These are phyloP conservation scores for Lentinula edodes DNA, from an alignment of 768 basidiomycete species.

Conservation along the genomic window DNA sequence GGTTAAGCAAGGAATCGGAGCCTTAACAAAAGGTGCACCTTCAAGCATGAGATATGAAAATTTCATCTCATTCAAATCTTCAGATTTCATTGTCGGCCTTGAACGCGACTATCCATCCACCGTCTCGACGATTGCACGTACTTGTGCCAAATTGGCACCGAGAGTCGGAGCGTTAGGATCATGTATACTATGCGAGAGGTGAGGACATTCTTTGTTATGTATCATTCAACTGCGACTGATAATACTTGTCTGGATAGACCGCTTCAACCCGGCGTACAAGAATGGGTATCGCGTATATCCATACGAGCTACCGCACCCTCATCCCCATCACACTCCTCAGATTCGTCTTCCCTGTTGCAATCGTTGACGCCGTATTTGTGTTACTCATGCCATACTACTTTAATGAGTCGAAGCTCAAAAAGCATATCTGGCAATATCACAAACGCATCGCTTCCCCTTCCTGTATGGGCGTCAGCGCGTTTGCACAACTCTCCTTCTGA, in stretches of 20 bases:
- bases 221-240: not conserved
- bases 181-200: slow-evolving; percentile 70
- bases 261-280: slow-evolving; percentile 41
- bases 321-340: slow-evolving; percentile 13
- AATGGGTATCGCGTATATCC: slow-evolving; percentile 72
- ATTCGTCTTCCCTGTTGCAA: slow-evolving; percentile 14
- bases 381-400: slow-evolving; percentile 47
- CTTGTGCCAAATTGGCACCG: slow-evolving; percentile 72
- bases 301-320: slow-evolving; percentile 46
- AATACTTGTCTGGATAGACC: not conserved
- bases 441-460: slow-evolving; percentile 12
- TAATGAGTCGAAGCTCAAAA: slow-evolving; percentile 45
- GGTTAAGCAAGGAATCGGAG: slow-evolving; percentile 53
- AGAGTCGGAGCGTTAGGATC: slow-evolving; percentile 40
- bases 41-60: not conserved
- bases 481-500: not conserved
- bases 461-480: slow-evolving; percentile 21
- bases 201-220: slow-evolving; percentile 4
- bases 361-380: slow-evolving; percentile 36
- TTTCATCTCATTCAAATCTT: not conserved
- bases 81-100: slow-evolving; percentile 76
- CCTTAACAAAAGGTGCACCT: slow-evolving; percentile 61
- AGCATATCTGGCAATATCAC: slow-evolving; percentile 15
- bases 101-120: slow-evolving; percentile 85
- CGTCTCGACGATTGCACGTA: slow-evolving; percentile 77